A percentile compares a stretch with the other conserved stretches of the same genome.
phyloP scores from a whole-genome alignment of 495 filamentous ascomycete species.

The Xylaria bambusicola region DNA sequence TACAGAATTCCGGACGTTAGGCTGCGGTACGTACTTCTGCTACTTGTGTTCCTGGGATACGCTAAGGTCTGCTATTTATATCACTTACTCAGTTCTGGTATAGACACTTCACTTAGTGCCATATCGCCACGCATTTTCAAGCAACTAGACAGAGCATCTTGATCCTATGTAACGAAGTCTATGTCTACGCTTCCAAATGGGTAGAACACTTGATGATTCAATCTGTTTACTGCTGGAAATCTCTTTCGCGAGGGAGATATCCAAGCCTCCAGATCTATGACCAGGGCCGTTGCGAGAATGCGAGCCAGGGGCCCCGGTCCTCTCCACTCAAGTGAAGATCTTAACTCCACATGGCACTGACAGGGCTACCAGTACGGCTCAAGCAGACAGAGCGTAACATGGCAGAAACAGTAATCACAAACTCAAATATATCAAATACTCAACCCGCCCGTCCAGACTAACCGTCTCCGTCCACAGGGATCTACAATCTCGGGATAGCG shows the following conservation, averaged over 20 bases:
- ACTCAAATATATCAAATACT: constrained; percentile 9
- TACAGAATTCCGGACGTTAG: not conserved
- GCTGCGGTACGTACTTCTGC: not conserved
- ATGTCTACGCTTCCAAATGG: too few relatives aligned
- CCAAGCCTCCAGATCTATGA: too few relatives aligned
- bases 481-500: constrained; percentile 10
- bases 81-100: constrained; percentile 9
- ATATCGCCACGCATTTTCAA: too few relatives aligned
- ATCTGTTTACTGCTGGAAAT: too few relatives aligned
- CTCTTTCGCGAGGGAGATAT: too few relatives aligned
- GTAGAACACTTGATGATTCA: too few relatives aligned
- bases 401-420: constrained; percentile 11
- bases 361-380: not conserved
- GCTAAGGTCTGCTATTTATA: constrained; percentile 7
- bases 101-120: not conserved
- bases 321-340: not conserved
- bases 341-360: not conserved
- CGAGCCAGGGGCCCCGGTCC: not conserved
- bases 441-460: not conserved
- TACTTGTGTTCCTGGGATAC: not conserved
- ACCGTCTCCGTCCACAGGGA: not conserved
- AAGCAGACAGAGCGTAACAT: constrained; percentile 10
- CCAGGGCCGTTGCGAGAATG: not conserved
- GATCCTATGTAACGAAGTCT: too few relatives aligned
- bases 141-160: too few relatives aligned